A percentile compares a stretch with the other conserved stretches of the same genome.
These are phyloP conservation scores for Mycena galopus DNA, from an alignment of 768 basidiomycete species.

Conservation along the genomic window DNA sequence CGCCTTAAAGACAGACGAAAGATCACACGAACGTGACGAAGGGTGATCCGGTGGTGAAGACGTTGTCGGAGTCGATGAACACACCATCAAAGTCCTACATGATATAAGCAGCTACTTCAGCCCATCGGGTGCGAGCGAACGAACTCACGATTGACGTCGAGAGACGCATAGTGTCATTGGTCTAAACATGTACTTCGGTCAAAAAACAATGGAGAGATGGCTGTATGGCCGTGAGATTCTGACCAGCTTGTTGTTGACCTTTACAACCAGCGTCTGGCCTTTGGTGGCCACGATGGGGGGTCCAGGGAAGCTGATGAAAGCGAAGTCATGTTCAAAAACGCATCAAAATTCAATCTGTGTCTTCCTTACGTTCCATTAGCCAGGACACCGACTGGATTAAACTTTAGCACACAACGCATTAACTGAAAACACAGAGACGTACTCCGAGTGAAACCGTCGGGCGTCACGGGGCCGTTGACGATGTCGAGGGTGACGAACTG, in stretches of 20 bases:
- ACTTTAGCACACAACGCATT: neutral
- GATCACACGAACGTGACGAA: conserved; percentile 22
- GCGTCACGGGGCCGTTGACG: neutral
- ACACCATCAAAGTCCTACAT: conserved; percentile 20
- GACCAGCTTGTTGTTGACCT: conserved; percentile 31
- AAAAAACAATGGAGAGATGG: neutral
- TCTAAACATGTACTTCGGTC: neutral
- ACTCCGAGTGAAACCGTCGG: conserved; percentile 3
- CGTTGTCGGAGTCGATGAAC: conserved; percentile 8
- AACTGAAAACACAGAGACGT: neutral
- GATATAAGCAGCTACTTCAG: neutral
- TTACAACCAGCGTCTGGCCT: conserved; percentile 13
- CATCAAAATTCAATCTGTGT: neutral
- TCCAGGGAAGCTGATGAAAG: conserved; percentile 29
- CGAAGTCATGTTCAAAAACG: neutral
- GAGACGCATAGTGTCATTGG: conserved; percentile 12
- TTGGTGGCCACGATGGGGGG: conserved; percentile 26
- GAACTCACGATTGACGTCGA: conserved; percentile 10
- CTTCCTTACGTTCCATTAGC: conserved; percentile 22
- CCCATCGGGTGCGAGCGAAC: neutral
- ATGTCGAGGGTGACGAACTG: neutral
- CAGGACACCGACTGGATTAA: neutral
- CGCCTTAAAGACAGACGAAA: neutral
- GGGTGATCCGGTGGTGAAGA: conserved; percentile 15
- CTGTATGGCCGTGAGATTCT: neutral